A percentile compares a stretch with the other conserved stretches of the same genome.
Conservation (phyloP, 257 asterid species). For the Przewalskia tangutica region DNA sequence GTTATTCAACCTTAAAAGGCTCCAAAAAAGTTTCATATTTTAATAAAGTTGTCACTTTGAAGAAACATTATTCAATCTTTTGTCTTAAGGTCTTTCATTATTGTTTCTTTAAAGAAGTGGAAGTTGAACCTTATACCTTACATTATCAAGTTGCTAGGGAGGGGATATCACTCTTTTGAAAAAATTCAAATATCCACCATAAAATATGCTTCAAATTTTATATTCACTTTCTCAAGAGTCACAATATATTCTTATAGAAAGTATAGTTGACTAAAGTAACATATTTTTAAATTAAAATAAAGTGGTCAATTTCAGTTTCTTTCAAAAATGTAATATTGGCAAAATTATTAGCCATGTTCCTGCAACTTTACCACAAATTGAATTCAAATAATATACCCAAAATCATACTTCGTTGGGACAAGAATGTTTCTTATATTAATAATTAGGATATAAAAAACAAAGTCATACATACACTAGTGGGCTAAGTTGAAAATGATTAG, state of each 20-base stretch:
- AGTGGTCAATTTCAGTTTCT: neutral
- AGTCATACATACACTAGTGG: too few species aligned
- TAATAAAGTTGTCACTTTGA: neutral
- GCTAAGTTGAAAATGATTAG: too few species aligned
- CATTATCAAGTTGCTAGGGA: neutral
- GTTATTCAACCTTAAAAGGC: neutral
- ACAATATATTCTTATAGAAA: neutral
- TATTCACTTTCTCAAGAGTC: neutral
- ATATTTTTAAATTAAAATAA: neutral
- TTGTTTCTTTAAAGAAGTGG: neutral
- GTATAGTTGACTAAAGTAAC: neutral
- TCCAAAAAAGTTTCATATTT: neutral
- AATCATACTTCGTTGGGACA: too few species aligned
- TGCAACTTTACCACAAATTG: neutral
- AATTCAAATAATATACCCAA: too few species aligned
- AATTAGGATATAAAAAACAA: too few species aligned
- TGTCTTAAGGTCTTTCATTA: neutral
- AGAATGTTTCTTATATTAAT: too few species aligned
- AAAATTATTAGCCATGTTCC: neutral
- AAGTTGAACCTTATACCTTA: neutral
- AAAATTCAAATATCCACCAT: neutral
- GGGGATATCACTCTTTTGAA: neutral
- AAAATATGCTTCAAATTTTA: neutral
- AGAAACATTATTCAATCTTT: neutral
- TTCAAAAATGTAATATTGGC: neutral